Evolutionary conservation across 345 rosid genomes (phyloP).

Genomic region (Brassica juncea): DNA sequence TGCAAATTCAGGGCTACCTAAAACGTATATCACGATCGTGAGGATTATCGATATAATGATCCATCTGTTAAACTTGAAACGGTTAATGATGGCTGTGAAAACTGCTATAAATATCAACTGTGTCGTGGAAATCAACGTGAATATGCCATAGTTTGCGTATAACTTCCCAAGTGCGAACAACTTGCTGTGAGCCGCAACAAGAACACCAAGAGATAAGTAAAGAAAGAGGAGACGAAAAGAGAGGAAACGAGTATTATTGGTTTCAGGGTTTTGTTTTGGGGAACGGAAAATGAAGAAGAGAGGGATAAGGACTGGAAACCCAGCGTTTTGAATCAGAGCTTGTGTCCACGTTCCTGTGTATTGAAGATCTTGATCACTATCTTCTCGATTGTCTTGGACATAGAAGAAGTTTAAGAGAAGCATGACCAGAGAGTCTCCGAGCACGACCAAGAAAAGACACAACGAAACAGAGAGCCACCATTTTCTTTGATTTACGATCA

Average conservation of each 20-base stretch:
- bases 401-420: constrained; percentile 39
- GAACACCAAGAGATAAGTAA: constrained; percentile 43
- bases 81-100: constrained; percentile 50
- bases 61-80: constrained; percentile 49
- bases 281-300: constrained; percentile 34
- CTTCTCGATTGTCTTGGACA: constrained; percentile 30
- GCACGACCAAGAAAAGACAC: constrained; percentile 17
- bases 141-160: constrained; percentile 40
- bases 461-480: constrained; percentile 31
- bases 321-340: constrained; percentile 39
- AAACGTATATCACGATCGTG: constrained; percentile 24
- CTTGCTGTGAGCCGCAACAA: constrained; percentile 40
- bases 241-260: constrained; percentile 9
- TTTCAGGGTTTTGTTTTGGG: constrained; percentile 14
- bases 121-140: constrained; percentile 33
- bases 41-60: constrained; percentile 45
- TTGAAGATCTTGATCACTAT: constrained; percentile 19
- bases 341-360: constrained; percentile 43
- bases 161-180: constrained; percentile 37
- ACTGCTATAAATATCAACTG: constrained; percentile 37
- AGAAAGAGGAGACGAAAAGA: constrained; percentile 25
- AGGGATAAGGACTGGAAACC: constrained; percentile 36
- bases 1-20: constrained; percentile 20
- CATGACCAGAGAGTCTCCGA: constrained; percentile 35
- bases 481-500: constrained; percentile 14